A percentile compares a stretch with the other conserved stretches of the same genome.
phyloP scores from a whole-genome alignment of 331 rosid species.

The Quercus lobata region DNA sequence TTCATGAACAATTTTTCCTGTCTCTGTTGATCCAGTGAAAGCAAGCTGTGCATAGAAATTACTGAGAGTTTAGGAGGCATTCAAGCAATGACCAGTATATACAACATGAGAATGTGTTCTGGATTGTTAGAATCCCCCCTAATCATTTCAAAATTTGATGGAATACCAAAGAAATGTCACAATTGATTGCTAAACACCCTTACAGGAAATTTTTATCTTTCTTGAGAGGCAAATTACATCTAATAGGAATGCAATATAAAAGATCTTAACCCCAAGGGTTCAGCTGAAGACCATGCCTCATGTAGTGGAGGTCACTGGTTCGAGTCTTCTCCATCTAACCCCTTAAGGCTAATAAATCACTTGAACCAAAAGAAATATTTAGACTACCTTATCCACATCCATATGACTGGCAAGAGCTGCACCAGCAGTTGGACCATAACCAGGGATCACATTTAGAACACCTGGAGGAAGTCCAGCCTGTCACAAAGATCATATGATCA shows the following conservation, averaged over 20 bases:
- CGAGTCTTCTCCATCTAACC: too few relatives aligned
- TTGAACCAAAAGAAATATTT: neutral
- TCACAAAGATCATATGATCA: constrained; percentile 19
- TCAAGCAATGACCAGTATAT: neutral
- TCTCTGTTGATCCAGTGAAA: constrained; percentile 84
- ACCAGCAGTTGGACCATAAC: constrained; percentile 92
- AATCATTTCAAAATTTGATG: neutral
- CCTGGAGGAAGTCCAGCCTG: constrained; percentile 96
- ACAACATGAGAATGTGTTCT: neutral
- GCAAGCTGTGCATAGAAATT: constrained; percentile 64
- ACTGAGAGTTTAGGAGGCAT: neutral
- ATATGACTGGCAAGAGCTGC: constrained; percentile 91
- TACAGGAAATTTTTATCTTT: neutral
- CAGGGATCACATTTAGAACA: constrained; percentile 74
- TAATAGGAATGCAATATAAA: neutral
- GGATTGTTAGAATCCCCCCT: neutral
- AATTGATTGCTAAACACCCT: neutral
- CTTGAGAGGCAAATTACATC: neutral
- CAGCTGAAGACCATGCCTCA: too few relatives aligned
- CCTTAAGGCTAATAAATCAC: too few relatives aligned
- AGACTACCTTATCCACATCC: constrained; percentile 82
- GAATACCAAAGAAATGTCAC: neutral
- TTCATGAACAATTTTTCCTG: constrained; percentile 65
- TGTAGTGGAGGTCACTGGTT: too few relatives aligned
- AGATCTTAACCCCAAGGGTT: too few relatives aligned